Conservation (phyloP, 768 basidiomycete genomes). For the Xerocomus potaroensis region DNA sequence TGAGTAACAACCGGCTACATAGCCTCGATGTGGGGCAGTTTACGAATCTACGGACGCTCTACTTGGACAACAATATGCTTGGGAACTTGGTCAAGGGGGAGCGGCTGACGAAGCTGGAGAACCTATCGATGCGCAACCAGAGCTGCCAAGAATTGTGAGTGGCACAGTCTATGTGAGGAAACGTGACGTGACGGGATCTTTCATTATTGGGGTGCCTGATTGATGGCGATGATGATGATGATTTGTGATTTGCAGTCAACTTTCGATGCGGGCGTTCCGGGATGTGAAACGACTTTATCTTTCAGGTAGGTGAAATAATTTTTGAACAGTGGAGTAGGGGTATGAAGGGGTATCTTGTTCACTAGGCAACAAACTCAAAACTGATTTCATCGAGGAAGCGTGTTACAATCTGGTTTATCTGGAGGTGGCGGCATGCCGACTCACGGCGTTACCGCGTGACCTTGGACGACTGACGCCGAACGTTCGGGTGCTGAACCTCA, state of each 20-base stretch:
- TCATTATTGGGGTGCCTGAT: conserved; percentile 34
- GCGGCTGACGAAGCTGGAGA: conserved; percentile 72
- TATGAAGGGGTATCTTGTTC: conserved; percentile 22
- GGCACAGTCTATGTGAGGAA: conserved; percentile 12
- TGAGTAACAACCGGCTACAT: conserved; percentile 76
- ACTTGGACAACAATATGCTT: conserved; percentile 82
- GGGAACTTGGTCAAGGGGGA: conserved; percentile 48
- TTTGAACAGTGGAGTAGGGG: conserved; percentile 14
- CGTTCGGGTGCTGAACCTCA: conserved; percentile 86
- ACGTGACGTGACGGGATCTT: conserved; percentile 36
- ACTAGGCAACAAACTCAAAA: conserved; percentile 68
- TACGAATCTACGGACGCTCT: conserved; percentile 79
- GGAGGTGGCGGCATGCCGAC: conserved; percentile 84
- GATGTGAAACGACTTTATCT: conserved; percentile 94
- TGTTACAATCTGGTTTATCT: conserved; percentile 91
- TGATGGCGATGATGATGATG: conserved; percentile 31
- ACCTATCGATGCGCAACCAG: conserved; percentile 90
- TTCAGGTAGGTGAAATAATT: conserved; percentile 59
- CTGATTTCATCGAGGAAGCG: conserved; percentile 60
- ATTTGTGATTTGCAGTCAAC: conserved; percentile 36
- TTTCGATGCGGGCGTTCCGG: conserved; percentile 65
- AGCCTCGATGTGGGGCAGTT: conserved; percentile 60
- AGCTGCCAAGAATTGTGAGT: conserved; percentile 71
- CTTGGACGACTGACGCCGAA: conserved; percentile 72
- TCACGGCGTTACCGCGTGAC: conserved; percentile 67